A percentile compares a stretch with the other conserved stretches of the same genome.
Evolutionary conservation across 495 filamentous ascomycete species (phyloP).

Genomic region (Tuber brumale): DNA sequence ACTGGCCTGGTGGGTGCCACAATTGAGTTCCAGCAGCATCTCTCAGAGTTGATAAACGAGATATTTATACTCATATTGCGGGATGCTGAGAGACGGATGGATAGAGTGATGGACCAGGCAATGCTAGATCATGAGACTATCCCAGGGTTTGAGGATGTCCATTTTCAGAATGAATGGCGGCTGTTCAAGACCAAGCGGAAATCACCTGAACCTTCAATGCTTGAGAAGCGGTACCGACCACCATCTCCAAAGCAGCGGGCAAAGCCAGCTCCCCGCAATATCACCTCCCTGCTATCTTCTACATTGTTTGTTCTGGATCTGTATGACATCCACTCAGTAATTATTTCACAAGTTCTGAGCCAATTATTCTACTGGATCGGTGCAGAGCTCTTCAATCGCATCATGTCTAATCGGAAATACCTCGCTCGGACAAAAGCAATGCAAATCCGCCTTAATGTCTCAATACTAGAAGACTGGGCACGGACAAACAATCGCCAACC

Average conservation of each 20-base stretch:
- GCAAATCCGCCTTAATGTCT: constrained; percentile 99
- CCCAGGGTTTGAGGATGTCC: constrained; percentile 89
- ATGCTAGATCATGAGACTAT: constrained; percentile 99
- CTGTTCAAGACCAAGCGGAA: constrained; percentile 86
- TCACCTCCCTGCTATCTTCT: constrained; percentile 93
- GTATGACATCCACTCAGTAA: constrained; percentile 97
- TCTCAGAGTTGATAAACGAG: constrained; percentile 93
- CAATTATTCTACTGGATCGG: constrained; percentile 96
- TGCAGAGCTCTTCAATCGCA: constrained; percentile 94
- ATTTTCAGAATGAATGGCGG: constrained; percentile 97
- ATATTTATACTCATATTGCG: constrained; percentile 98
- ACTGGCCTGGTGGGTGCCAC: constrained; percentile 72
- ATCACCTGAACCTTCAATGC: constrained; percentile 69
- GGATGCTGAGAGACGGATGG: constrained; percentile 94
- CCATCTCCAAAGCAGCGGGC: constrained; percentile 92
- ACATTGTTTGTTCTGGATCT: constrained; percentile 96
- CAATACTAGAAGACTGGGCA: constrained; percentile 92
- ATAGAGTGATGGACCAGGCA: constrained; percentile 84
- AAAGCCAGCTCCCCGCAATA: constrained; percentile 85
- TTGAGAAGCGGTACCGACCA: constrained; percentile 86
- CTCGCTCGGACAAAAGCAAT: constrained; percentile 96
- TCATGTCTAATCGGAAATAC: constrained; percentile 92
- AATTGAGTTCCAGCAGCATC: constrained; percentile 80
- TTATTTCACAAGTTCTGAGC: constrained; percentile 81
- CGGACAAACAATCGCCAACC: constrained; percentile 85